A percentile compares a stretch with the other conserved stretches of the same genome.
Conservation (phyloP, 441 rosid species). For the Euphorbia celastroides region DNA sequence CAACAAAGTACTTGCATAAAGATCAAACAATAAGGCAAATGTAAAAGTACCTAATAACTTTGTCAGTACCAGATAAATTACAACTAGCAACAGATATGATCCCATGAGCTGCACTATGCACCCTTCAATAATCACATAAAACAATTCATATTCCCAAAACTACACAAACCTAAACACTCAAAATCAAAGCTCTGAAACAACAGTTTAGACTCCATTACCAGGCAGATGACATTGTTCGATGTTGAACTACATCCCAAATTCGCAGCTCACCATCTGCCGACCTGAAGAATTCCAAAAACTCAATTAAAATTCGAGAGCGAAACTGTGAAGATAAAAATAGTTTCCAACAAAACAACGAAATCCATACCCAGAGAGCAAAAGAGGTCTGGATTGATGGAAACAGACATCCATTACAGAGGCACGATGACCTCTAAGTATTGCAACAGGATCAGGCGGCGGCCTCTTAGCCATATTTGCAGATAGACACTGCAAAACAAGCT, state of each 20-base stretch:
- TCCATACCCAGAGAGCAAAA: conserved; percentile 66
- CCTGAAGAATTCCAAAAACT: conserved; percentile 32
- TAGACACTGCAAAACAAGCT: not conserved
- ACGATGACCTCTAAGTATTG: conserved; percentile 87
- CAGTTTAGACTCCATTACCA: conserved; percentile 34
- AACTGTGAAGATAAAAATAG: not conserved
- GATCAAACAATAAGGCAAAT: not conserved
- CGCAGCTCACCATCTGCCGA: conserved; percentile 86
- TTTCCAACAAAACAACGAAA: not conserved
- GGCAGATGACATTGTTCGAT: conserved; percentile 61
- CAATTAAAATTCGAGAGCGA: not conserved
- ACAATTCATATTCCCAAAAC: conserved; percentile 7
- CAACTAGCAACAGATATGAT: conserved; percentile 57
- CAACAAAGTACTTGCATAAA: not conserved
- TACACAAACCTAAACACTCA: not conserved
- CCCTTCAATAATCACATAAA: conserved; percentile 39
- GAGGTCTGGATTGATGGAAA: conserved; percentile 62
- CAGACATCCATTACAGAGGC: conserved; percentile 76
- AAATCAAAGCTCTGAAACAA: not conserved
- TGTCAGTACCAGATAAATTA: conserved; percentile 50
- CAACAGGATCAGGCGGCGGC: conserved; percentile 80
- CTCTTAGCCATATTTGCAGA: conserved; percentile 24
- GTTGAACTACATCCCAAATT: conserved; percentile 74
- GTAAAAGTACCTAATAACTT: conserved; percentile 54
- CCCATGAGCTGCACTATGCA: conserved; percentile 81